Evolutionary conservation across 2,329 filamentous ascomycete species (phyloP).

Genomic region (Elsinoe batatas): DNA sequence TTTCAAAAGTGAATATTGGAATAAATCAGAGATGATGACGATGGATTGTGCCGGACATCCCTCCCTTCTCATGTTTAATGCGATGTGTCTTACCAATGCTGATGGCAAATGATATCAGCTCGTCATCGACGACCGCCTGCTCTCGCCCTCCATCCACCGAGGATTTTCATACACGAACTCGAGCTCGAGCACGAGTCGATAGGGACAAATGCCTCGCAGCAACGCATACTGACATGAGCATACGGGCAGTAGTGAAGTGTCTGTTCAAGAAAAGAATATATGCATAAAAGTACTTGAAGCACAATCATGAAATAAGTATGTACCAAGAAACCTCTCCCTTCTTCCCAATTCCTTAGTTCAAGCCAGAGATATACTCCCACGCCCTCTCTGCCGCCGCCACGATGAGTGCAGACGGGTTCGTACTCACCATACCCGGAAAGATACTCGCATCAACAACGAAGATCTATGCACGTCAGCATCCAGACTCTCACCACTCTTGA

Average conservation of each 20-base stretch:
- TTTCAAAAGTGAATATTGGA: neutral
- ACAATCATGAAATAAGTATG: neutral
- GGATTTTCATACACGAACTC: too few species aligned
- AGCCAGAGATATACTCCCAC: slow-evolving; percentile 36
- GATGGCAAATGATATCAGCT: too few species aligned
- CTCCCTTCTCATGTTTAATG: neutral
- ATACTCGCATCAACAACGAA: slow-evolving; percentile 60
- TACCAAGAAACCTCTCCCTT: neutral
- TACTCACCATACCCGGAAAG: slow-evolving; percentile 58
- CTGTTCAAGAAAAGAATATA: neutral
- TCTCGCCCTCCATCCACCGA: too few species aligned
- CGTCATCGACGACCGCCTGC: too few species aligned
- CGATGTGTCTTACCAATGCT: too few species aligned
- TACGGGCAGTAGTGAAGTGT: too few species aligned
- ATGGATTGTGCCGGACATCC: neutral
- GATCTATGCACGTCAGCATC: slow-evolving; percentile 27
- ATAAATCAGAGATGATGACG: neutral
- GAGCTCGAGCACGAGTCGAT: too few species aligned
- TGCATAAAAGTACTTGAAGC: neutral
- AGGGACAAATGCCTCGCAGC: too few species aligned
- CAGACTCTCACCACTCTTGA: too few species aligned
- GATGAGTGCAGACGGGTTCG: slow-evolving; percentile 59
- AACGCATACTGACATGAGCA: too few species aligned
- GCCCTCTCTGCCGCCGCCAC: slow-evolving; percentile 56
- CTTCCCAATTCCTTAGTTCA: neutral